Conservation (phyloP, 106 monocot species). For the Acanthochlamys bracteata region DNA sequence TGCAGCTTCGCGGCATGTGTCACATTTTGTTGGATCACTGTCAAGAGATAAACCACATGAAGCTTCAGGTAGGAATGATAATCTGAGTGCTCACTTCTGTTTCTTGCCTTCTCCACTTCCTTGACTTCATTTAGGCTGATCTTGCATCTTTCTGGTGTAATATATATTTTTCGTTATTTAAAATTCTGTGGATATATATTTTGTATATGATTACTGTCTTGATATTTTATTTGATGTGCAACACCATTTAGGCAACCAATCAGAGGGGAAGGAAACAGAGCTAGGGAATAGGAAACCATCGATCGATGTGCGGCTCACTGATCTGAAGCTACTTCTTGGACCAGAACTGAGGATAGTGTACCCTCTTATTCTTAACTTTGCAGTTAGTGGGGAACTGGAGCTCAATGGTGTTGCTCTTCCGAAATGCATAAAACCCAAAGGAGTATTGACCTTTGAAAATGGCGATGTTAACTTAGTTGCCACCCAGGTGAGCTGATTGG, state of each 20-base stretch:
- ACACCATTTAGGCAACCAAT: conserved; percentile 36
- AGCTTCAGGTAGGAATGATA: conserved; percentile 30
- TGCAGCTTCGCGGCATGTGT: conserved; percentile 48
- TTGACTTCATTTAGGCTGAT: too few species aligned
- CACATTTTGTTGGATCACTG: conserved; percentile 71
- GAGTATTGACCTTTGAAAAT: conserved; percentile 90
- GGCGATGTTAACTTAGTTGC: conserved; percentile 97
- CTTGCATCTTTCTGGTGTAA: too few species aligned
- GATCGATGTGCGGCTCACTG: conserved; percentile 67
- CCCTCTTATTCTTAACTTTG: conserved; percentile 93
- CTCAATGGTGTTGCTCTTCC: conserved; percentile 84
- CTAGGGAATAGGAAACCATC: conserved; percentile 34
- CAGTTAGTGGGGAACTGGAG: conserved; percentile 96
- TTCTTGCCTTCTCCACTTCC: too few species aligned
- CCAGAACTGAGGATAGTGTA: conserved; percentile 95
- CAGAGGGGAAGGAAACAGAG: conserved; percentile 43
- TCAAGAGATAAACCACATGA: conserved; percentile 34
- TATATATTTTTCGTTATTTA: too few species aligned
- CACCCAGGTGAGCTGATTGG: conserved; percentile 53
- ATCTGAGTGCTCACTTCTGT: too few species aligned
- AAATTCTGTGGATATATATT: too few species aligned
- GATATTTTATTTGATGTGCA: too few species aligned
- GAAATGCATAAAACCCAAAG: conserved; percentile 77
- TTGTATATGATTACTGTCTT: too few species aligned
- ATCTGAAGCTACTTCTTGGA: conserved; percentile 77